Evolutionary conservation across 306 rosid genomes (phyloP).

Genomic region (Dalbergia cultrata): DNA sequence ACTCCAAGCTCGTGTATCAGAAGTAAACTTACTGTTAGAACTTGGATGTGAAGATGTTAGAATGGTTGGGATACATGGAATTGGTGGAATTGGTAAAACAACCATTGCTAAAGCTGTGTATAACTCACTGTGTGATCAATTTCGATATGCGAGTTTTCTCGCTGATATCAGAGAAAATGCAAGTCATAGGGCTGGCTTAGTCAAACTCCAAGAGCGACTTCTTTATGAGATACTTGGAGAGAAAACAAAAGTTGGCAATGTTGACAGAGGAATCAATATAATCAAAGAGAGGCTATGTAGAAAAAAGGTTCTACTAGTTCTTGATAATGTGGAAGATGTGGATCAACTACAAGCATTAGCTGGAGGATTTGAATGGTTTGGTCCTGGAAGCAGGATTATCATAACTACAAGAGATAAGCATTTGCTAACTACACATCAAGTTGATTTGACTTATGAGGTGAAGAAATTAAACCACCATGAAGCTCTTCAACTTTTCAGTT

Average conservation of each 20-base stretch:
- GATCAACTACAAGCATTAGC: slow-evolving; percentile 42
- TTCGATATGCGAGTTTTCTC: slow-evolving; percentile 42
- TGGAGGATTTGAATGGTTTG: slow-evolving; percentile 43
- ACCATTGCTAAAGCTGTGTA: slow-evolving; percentile 50
- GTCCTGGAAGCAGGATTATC: slow-evolving; percentile 43
- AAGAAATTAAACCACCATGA: slow-evolving; percentile 38
- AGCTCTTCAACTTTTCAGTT: slow-evolving; percentile 50
- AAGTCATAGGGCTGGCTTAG: slow-evolving; percentile 34
- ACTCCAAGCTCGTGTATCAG: slow-evolving; percentile 46
- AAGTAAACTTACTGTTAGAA: slow-evolving; percentile 42
- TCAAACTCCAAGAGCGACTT: slow-evolving; percentile 47
- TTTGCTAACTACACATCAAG: slow-evolving; percentile 44
- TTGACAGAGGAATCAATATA: slow-evolving; percentile 45
- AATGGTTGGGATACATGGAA: slow-evolving; percentile 50
- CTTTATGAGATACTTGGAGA: slow-evolving; percentile 50
- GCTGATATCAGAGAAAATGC: slow-evolving; percentile 46
- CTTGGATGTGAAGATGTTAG: slow-evolving; percentile 36
- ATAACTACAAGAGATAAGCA: slow-evolving; percentile 45
- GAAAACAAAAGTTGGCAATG: slow-evolving; percentile 35
- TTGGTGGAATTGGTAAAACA: slow-evolving; percentile 53
- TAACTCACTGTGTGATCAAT: slow-evolving; percentile 31
- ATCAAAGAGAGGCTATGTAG: slow-evolving; percentile 40
- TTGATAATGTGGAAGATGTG: slow-evolving; percentile 50
- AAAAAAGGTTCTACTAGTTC: slow-evolving; percentile 38
- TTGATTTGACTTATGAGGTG: slow-evolving; percentile 44